These are phyloP conservation scores for Botryobasidium botryosum DNA, from an alignment of 768 basidiomycete genomes.

Conservation along the genomic window DNA sequence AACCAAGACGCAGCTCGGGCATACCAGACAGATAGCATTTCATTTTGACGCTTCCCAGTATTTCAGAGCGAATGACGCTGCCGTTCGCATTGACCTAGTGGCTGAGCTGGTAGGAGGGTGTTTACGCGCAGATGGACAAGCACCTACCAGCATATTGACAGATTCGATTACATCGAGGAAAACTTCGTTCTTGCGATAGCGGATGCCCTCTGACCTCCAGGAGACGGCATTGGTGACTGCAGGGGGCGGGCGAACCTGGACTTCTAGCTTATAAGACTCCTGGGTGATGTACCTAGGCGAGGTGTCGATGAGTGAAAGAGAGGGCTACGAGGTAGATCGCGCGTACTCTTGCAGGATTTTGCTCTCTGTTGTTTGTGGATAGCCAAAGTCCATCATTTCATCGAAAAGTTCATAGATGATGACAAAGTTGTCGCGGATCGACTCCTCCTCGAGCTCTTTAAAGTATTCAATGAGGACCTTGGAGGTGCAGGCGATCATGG, in stretches of 20 bases:
- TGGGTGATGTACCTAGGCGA: constrained; percentile 80
- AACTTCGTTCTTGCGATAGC: constrained; percentile 97
- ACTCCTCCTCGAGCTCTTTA: constrained; percentile 98
- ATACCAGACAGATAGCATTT: constrained; percentile 99
- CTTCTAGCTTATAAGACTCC: constrained; percentile 92
- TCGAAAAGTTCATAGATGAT: constrained; percentile 98
- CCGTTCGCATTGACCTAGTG: constrained; percentile 86
- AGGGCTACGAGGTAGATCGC: neutral
- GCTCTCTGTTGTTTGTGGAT: constrained; percentile 96
- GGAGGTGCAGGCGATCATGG: neutral
- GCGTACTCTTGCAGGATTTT: constrained; percentile 93
- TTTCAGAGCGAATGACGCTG: constrained; percentile 93
- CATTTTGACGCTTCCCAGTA: constrained; percentile 98
- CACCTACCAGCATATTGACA: constrained; percentile 78
- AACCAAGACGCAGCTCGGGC: constrained; percentile 87
- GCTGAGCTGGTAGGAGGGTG: neutral
- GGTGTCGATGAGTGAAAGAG: neutral
- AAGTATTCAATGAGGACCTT: constrained; percentile 96
- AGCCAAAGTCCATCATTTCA: constrained; percentile 99
- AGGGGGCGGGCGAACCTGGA: constrained; percentile 82
- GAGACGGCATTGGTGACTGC: constrained; percentile 98
- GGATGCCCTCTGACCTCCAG: constrained; percentile 94
- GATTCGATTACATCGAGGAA: constrained; percentile 98
- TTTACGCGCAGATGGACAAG: neutral
- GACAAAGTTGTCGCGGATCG: constrained; percentile 97